Base-by-base conservation (phyloP, 225 moss, liverwort and hornwort species). In the Polytrichum formosum region DNA sequence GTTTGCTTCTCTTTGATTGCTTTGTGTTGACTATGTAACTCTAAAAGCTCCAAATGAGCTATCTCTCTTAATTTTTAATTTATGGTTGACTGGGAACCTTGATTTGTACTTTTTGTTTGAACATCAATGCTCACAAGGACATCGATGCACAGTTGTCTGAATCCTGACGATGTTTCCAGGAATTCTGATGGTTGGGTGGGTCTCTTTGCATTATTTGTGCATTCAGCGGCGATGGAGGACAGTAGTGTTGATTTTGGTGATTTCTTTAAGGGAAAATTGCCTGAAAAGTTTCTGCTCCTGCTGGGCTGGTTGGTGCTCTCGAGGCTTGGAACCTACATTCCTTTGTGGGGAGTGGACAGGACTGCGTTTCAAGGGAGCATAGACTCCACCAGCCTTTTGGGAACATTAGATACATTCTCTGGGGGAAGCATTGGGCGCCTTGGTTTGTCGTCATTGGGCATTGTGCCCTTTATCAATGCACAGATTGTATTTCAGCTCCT, bases 401-500 rank as follows among this genome's bases (percentile, higher is more conserved):
- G 97, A 31, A 92, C 94, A 0, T 69, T 93, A 63, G 92, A 98
- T 72, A 92, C 91, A 8, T 98, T 98, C 69, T 94, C 96, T 33
- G 92, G 97, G 20, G 97, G 97, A 37, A 94, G 97, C 29, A 92
- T 98, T 70, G 97, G 97, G 27, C 91, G 97, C 0, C 80, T 94
- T 53, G 92, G 94, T 67, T 5, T 94, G 5, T 88, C 87, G 20
- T 98, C 94, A 37, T 62, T 98, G 68, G 92, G 97, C n/a, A 98
- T 98, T 74, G 94, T 98, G 67, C 97, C 94, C 2, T 98, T 78
- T 74, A 94, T 98, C 79, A 98, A 98, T 71, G 97, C 97, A 22
- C 94, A 94, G 70, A 98, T 98, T 63, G 91, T 98, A 68, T 75
- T 87, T 56, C 97, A 98, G 88, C 83, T 98, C 23, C 84, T 94